phyloP scores from a whole-genome alignment of 2,329 filamentous ascomycete genomes.

The Juglanconis sp. region DNA sequence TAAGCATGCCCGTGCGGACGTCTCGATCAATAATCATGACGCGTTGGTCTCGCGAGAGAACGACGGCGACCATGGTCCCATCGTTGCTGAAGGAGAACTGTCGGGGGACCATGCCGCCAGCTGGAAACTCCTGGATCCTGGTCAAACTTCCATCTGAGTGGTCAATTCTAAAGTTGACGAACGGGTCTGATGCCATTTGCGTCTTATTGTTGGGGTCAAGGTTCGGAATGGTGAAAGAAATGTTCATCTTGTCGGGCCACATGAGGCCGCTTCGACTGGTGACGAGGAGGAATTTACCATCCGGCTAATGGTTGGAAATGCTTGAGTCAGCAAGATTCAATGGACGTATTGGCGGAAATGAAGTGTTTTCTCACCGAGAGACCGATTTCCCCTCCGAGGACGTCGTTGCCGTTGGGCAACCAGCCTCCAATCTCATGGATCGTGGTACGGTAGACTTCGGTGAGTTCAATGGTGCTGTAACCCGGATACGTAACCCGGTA shows the following conservation, averaged over 20 bases:
- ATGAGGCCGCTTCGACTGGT: conserved; percentile 64
- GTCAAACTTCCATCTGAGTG: conserved; percentile 48
- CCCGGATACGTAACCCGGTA: conserved; percentile 53
- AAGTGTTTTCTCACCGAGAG: conserved; percentile 47
- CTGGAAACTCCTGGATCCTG: conserved; percentile 56
- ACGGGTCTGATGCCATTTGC: conserved; percentile 55
- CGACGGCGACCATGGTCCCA: conserved; percentile 63
- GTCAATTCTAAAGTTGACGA: conserved; percentile 61
- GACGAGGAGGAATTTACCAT: conserved; percentile 61
- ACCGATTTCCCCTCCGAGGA: conserved; percentile 51
- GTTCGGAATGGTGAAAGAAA: conserved; percentile 40
- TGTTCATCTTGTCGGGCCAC: conserved; percentile 21
- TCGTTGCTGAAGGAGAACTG: conserved; percentile 65
- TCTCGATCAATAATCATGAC: conserved; percentile 63
- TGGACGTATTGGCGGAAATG: background rate
- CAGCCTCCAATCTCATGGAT: conserved; percentile 27
- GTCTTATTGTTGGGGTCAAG: conserved; percentile 29
- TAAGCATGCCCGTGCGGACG: conserved; percentile 54
- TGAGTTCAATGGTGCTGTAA: conserved; percentile 40
- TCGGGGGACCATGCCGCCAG: conserved; percentile 63
- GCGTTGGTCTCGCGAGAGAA: conserved; percentile 53
- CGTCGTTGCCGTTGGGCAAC: background rate
- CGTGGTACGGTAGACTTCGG: conserved; percentile 44
- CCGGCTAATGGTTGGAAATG: conserved; percentile 39
- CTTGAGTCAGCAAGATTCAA: background rate